phyloP scores from a whole-genome alignment of 345 rosid genomes.

The Xanthoceras sorbifolium region DNA sequence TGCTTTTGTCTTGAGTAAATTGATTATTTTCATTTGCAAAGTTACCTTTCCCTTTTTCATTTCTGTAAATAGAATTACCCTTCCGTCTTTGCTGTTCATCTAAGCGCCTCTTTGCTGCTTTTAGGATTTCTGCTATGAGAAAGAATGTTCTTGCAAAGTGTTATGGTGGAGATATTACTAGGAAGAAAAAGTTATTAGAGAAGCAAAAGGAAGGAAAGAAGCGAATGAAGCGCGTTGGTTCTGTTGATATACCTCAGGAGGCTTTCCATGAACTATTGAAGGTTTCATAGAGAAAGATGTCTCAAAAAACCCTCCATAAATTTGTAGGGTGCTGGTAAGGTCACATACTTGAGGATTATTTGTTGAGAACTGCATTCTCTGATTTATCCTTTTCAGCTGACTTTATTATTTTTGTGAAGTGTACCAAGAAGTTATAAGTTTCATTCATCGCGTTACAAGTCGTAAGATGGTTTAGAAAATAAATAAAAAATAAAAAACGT shows the following conservation, averaged over 20 bases:
- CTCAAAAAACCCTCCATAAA: background rate
- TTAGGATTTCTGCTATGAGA: conserved; percentile 86
- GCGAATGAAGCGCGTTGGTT: conserved; percentile 94
- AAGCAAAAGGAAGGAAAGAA: conserved; percentile 99
- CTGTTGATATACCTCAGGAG: conserved; percentile 97
- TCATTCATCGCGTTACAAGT: too few species aligned
- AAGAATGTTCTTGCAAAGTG: conserved; percentile 98
- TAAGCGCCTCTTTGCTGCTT: conserved; percentile 18
- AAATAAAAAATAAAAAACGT: too few species aligned
- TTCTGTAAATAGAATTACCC: background rate
- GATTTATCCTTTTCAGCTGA: too few species aligned
- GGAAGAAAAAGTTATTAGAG: conserved; percentile 91
- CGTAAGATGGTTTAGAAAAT: too few species aligned
- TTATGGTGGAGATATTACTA: conserved; percentile 91
- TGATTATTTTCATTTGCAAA: background rate
- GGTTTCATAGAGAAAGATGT: conserved; percentile 55
- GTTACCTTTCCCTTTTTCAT: background rate
- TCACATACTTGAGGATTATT: background rate
- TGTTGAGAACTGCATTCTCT: background rate
- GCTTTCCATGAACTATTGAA: conserved; percentile 89
- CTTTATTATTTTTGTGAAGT: too few species aligned
- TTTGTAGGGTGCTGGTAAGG: conserved; percentile 6
- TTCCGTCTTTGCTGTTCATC: background rate
- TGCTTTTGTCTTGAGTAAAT: background rate
- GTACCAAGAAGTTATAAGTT: too few species aligned